phyloP scores from a whole-genome alignment of 371 early-diverging fungal genomes.

The Chytridium lagenaria region DNA sequence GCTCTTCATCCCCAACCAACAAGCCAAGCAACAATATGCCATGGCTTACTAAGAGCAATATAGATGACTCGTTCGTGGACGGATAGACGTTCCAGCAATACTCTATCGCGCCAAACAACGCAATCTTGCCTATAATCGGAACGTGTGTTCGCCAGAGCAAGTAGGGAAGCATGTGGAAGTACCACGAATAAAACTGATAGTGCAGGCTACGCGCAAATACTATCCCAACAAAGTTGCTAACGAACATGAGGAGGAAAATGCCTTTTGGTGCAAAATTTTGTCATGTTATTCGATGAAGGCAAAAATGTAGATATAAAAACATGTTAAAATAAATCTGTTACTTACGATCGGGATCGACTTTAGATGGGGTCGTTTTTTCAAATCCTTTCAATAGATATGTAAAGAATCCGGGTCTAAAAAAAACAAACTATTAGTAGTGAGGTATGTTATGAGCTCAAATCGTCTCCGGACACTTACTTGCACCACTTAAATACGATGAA shows the following conservation, averaged over 20 bases:
- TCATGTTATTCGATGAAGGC: background rate
- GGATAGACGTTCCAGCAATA: conserved; percentile 83
- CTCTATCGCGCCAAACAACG: conserved; percentile 63
- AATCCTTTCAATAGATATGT: conserved; percentile 21
- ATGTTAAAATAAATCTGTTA: background rate
- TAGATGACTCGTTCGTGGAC: conserved; percentile 64
- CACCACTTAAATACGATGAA: conserved; percentile 63
- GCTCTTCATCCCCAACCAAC: too few relatives aligned
- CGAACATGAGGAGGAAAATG: conserved; percentile 73
- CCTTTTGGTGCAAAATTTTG: conserved; percentile 51
- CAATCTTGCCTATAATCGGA: conserved; percentile 36
- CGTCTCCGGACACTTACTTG: conserved; percentile 16
- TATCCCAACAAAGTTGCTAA: conserved; percentile 86
- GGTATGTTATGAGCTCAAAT: background rate
- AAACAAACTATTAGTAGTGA: background rate
- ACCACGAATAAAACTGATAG: conserved; percentile 97
- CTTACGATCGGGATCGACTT: conserved; percentile 18
- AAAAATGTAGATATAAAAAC: too few relatives aligned
- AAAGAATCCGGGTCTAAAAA: background rate
- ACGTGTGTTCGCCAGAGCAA: conserved; percentile 63
- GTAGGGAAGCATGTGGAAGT: conserved; percentile 83
- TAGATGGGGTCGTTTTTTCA: background rate
- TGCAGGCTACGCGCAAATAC: conserved; percentile 87
- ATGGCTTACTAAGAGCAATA: conserved; percentile 60
- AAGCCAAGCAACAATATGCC: background rate